phyloP scores from a whole-genome alignment of 2,329 filamentous ascomycete species.

The Sporothrix brasiliensis region DNA sequence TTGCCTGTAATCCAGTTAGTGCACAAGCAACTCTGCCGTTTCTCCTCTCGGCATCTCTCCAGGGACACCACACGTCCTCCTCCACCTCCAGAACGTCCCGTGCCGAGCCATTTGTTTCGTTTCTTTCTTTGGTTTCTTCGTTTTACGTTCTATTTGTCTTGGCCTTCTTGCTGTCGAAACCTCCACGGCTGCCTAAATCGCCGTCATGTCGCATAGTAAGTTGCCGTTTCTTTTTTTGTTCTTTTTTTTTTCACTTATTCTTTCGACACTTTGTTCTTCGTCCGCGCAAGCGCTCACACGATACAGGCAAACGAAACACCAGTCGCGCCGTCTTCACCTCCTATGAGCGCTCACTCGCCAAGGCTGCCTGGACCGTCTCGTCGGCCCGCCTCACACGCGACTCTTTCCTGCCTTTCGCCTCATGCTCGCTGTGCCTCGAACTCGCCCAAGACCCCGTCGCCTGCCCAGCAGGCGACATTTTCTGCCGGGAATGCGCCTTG shows the following conservation, averaged over 20 bases:
- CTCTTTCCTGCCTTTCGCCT: slow-evolving; percentile 88
- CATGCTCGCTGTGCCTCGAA: slow-evolving; percentile 84
- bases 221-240: not conserved
- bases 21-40: not conserved
- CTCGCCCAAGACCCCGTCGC: slow-evolving; percentile 80
- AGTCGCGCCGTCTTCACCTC: slow-evolving; percentile 92
- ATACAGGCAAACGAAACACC: slow-evolving; percentile 78
- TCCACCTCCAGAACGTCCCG: slow-evolving; percentile 6
- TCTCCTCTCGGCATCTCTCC: slow-evolving; percentile 25
- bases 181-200: not conserved
- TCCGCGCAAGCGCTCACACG: slow-evolving; percentile 31
- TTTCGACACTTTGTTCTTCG: not conserved
- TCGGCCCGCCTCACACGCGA: slow-evolving; percentile 85
- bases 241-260: not conserved
- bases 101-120: not conserved
- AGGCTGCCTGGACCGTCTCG: slow-evolving; percentile 77
- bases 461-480: slow-evolving; percentile 83
- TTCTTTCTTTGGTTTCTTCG: slow-evolving; percentile 15
- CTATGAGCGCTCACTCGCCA: slow-evolving; percentile 82
- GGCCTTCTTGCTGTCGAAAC: not conserved
- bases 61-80: slow-evolving; percentile 14
- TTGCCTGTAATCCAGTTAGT: not conserved
- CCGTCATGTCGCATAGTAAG: slow-evolving; percentile 53
- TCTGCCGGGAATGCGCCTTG: slow-evolving; percentile 93
- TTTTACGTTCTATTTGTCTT: not conserved